These are phyloP conservation scores for Tylopilus felleus DNA, from an alignment of 768 basidiomycete genomes.

Conservation along the genomic window DNA sequence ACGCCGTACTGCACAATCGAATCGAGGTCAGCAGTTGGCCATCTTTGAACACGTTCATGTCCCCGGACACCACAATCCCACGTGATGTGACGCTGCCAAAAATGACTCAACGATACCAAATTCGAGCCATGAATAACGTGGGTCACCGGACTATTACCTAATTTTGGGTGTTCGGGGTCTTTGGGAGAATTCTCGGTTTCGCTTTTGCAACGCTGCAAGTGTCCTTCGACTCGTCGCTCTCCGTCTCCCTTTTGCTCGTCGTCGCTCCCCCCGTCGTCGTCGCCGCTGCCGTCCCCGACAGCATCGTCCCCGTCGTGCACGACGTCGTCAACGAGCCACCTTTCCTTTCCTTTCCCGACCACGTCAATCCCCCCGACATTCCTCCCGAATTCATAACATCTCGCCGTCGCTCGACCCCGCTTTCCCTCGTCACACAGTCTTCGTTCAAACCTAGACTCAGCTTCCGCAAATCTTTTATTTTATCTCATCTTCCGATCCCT, in stretches of 20 bases:
- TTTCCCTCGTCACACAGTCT: constrained; percentile 22
- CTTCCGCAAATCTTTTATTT: constrained; percentile 14
- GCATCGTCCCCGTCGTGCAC: constrained; percentile 25
- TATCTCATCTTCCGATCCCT: constrained; percentile 21
- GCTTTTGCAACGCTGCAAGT: constrained; percentile 34
- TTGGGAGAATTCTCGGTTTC: constrained; percentile 35
- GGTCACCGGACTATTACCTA: constrained; percentile 11
- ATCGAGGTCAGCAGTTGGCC: background rate
- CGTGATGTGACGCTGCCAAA: background rate
- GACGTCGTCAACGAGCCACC: constrained; percentile 17
- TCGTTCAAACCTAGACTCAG: constrained; percentile 23
- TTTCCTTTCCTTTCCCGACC: constrained; percentile 30
- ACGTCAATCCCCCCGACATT: background rate
- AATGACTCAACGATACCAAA: too few species aligned
- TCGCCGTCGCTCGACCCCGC: constrained; percentile 16
- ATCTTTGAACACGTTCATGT: background rate
- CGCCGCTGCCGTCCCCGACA: constrained; percentile 12
- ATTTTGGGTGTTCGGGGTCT: constrained; percentile 25
- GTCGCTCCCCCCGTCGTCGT: constrained; percentile 24
- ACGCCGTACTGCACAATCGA: background rate
- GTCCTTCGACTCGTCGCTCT: constrained; percentile 32
- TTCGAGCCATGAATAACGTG: too few species aligned
- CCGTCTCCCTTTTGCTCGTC: constrained; percentile 30
- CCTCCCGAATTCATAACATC: constrained; percentile 24
- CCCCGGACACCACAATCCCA: constrained; percentile 4